Percentiles rank a stretch among this genome's conserved stretches.
Evolutionary conservation across 2,329 filamentous ascomycete species (phyloP).

Genomic region (Aspergillus novofumigatus): DNA sequence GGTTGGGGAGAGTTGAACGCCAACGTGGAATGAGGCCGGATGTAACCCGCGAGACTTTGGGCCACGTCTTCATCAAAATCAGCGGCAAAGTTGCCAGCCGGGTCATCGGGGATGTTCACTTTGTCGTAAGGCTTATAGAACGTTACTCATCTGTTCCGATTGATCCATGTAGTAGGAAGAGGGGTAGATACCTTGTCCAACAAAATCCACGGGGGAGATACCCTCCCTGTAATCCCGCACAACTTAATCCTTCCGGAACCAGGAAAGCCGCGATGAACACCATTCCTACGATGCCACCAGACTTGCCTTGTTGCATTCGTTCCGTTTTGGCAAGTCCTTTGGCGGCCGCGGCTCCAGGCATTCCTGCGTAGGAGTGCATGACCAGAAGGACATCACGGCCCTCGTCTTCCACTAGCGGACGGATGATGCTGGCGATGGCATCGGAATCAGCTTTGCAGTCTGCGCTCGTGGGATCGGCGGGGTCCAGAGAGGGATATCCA

Average conservation of each 20-base stretch:
- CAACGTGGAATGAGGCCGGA: slow-evolving; percentile 20
- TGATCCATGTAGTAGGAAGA: background rate
- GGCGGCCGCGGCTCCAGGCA: slow-evolving; percentile 26
- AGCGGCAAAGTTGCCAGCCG: slow-evolving; percentile 11
- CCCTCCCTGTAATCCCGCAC: slow-evolving; percentile 20
- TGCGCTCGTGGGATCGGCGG: slow-evolving; percentile 20
- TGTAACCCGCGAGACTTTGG: slow-evolving; percentile 1
- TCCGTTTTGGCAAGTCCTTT: slow-evolving; percentile 20
- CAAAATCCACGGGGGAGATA: slow-evolving; percentile 19
- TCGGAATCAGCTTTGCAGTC: slow-evolving; percentile 32
- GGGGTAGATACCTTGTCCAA: slow-evolving; percentile 16
- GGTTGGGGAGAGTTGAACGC: slow-evolving; percentile 22
- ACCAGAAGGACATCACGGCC: slow-evolving; percentile 24
- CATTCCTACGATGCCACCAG: slow-evolving; percentile 29
- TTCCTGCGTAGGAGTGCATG: slow-evolving; percentile 32
- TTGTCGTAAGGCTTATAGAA: slow-evolving; percentile 6
- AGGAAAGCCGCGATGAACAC: slow-evolving; percentile 35
- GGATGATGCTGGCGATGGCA: slow-evolving; percentile 19
- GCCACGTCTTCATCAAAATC: slow-evolving; percentile 7
- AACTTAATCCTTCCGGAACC: slow-evolving; percentile 29
- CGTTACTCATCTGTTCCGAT: background rate
- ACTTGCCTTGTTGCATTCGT: slow-evolving; percentile 22
- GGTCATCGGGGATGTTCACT: slow-evolving; percentile 13
- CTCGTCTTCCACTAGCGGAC: slow-evolving; percentile 18
- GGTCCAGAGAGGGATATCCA: slow-evolving; percentile 22